phyloP scores from a whole-genome alignment of 495 filamentous ascomycete species.

The Penicillium odoratum region DNA sequence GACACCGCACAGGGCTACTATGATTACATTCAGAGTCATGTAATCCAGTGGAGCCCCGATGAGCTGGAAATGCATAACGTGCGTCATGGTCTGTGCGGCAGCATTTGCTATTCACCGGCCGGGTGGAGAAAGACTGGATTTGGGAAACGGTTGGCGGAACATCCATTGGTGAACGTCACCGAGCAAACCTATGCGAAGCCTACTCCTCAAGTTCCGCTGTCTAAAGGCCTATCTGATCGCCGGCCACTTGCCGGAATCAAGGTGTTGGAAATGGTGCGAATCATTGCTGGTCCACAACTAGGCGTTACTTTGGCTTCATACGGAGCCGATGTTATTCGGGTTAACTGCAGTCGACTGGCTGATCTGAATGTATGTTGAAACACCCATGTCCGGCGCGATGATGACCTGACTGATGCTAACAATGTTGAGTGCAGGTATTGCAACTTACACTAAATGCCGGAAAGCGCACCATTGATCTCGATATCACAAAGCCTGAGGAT shows the following conservation, averaged over 20 bases:
- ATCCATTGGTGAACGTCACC: slow-evolving; percentile 25
- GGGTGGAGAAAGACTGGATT: slow-evolving; percentile 35
- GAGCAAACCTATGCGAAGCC: slow-evolving; percentile 21
- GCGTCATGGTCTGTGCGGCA: slow-evolving; percentile 31
- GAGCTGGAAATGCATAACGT: slow-evolving; percentile 38
- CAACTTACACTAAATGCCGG: slow-evolving; percentile 50
- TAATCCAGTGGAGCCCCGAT: slow-evolving; percentile 29
- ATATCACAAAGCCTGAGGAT: slow-evolving; percentile 49
- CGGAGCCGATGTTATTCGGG: slow-evolving; percentile 60
- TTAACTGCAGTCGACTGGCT: slow-evolving; percentile 51
- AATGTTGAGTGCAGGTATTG: slow-evolving; percentile 31
- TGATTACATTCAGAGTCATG: slow-evolving; percentile 26
- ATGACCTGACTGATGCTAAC: background rate
- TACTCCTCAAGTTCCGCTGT: slow-evolving; percentile 16
- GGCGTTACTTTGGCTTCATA: slow-evolving; percentile 52
- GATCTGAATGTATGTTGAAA: slow-evolving; percentile 36
- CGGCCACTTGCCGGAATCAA: slow-evolving; percentile 58
- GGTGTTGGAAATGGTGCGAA: slow-evolving; percentile 57
- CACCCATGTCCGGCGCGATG: background rate
- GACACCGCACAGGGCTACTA: slow-evolving; percentile 1
- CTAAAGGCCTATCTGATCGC: slow-evolving; percentile 13
- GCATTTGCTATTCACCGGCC: slow-evolving; percentile 33
- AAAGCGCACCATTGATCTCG: slow-evolving; percentile 56
- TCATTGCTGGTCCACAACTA: slow-evolving; percentile 59
- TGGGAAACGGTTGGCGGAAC: slow-evolving; percentile 20